Percentiles rank a stretch among this genome's conserved stretches.
phyloP scores from a whole-genome alignment of 495 filamentous ascomycete genomes.

The Cetradonia linearis region DNA sequence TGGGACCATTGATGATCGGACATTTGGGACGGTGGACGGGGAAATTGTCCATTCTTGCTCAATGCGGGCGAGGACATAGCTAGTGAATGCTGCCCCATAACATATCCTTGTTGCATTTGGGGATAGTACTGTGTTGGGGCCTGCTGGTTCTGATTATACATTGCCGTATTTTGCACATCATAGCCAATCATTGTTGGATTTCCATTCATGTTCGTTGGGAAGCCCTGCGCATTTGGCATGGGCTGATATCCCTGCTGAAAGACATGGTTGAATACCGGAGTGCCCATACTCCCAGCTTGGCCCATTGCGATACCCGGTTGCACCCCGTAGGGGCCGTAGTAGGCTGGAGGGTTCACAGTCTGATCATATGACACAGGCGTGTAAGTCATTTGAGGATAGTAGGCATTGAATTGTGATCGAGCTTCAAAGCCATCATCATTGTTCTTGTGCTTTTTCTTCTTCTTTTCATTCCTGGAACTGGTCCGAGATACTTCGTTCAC shows the following conservation, averaged over 20 bases:
- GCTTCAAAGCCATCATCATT: conserved; percentile 81
- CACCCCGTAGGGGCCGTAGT: conserved; percentile 33
- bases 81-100: conserved; percentile 32
- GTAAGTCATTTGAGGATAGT: conserved; percentile 49
- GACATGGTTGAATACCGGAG: conserved; percentile 26
- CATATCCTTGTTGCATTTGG: conserved; percentile 23
- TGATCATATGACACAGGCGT: conserved; percentile 37
- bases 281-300: conserved; percentile 23
- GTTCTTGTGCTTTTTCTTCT: conserved; percentile 63
- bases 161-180: conserved; percentile 30
- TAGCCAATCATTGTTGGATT: conserved; percentile 18
- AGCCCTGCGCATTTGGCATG: conserved; percentile 26
- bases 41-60: conserved; percentile 31
- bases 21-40: conserved; percentile 19
- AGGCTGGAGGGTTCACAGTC: conserved; percentile 38
- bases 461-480: conserved; percentile 76
- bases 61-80: conserved; percentile 37
- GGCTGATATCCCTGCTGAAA: conserved; percentile 23
- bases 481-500: conserved; percentile 65
- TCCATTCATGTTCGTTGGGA: conserved; percentile 17
- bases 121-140: conserved; percentile 26
- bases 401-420: conserved; percentile 69
- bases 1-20: conserved; percentile 22
- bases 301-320: conserved; percentile 30
- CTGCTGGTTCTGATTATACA: conserved; percentile 20